phyloP scores from a whole-genome alignment of 805 yeast genomes.

The Candida rishiriensis region DNA sequence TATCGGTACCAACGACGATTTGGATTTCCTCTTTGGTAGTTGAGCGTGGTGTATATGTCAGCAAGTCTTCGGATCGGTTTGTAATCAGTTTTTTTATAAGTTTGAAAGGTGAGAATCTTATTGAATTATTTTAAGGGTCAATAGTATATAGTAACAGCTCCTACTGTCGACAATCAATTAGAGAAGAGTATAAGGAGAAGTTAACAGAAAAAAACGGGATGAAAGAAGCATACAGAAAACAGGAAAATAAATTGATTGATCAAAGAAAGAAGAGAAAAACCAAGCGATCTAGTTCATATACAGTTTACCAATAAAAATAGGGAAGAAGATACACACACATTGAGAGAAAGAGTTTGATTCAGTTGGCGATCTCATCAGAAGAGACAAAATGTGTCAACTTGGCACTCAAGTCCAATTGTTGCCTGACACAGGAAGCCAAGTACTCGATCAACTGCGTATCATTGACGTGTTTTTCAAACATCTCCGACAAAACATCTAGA shows the following conservation, averaged over 20 bases:
- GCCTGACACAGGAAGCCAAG: slow-evolving; percentile 76
- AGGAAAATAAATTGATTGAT: no score
- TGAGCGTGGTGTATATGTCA: background rate
- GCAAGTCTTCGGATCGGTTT: no score
- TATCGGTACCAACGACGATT: slow-evolving; percentile 38
- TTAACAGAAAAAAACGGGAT: no score
- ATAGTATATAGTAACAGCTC: no score
- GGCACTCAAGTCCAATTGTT: slow-evolving; percentile 76
- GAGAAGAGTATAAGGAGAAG: no score
- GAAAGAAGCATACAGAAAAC: no score
- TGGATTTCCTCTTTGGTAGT: slow-evolving; percentile 32
- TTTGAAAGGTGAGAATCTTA: no score
- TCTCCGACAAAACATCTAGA: slow-evolving; percentile 48
- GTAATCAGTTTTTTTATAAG: no score
- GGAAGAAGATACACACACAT: background rate
- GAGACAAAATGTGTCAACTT: slow-evolving; percentile 56
- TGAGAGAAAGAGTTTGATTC: background rate
- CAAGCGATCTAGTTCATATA: background rate
- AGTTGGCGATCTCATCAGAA: slow-evolving; percentile 31
- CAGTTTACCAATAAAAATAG: background rate
- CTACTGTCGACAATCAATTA: no score
- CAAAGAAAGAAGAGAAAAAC: no score
- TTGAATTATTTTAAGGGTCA: no score
- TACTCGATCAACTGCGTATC: slow-evolving; percentile 80
- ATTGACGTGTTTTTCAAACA: slow-evolving; percentile 68